Conservation (phyloP, 305 asterid species). For the Solanum hybrid region DNA sequence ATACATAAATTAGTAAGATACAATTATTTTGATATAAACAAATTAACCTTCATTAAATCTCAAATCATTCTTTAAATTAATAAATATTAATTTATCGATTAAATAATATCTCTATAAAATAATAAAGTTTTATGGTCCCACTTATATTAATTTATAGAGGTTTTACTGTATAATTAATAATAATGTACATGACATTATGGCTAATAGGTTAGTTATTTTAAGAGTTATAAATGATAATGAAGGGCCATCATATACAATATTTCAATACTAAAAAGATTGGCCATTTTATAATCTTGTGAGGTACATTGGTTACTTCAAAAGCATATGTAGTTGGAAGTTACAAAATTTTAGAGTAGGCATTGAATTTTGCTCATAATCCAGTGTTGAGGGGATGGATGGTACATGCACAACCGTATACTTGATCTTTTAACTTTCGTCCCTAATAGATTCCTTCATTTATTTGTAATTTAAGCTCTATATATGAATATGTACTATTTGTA, state of each 20-base stretch:
- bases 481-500: too few relatives aligned
- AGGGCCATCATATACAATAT: background rate
- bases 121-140: too few relatives aligned
- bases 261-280: background rate
- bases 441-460: background rate
- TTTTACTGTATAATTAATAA: too few relatives aligned
- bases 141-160: too few relatives aligned
- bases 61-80: too few relatives aligned
- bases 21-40: too few relatives aligned
- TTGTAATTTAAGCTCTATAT: background rate
- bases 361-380: background rate
- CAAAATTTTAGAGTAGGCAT: background rate
- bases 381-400: background rate
- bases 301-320: background rate
- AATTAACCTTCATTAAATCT: too few relatives aligned
- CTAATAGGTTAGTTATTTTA: background rate
- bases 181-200: background rate
- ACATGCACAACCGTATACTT: too few relatives aligned
- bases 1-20: too few relatives aligned
- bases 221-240: background rate
- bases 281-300: background rate
- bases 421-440: background rate
- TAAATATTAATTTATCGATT: too few relatives aligned
- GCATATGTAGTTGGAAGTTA: background rate
- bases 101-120: too few relatives aligned